Conservation (phyloP, 192 early-diverging fungal species). For the Polychytrium aggregatum region DNA sequence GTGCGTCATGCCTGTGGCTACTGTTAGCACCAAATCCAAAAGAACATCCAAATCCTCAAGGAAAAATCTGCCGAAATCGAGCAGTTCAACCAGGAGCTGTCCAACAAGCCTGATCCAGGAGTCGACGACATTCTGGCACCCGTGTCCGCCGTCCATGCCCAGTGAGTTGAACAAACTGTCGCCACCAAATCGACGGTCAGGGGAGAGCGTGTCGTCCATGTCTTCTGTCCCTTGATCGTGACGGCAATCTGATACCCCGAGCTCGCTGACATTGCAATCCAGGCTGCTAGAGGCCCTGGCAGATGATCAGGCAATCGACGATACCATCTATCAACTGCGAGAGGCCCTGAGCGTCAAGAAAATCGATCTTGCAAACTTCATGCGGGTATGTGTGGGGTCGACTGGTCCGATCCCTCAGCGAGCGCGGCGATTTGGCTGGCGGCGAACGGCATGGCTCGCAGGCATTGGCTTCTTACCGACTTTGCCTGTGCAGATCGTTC, state of each 20-base stretch:
- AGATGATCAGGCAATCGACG: constrained; percentile 82
- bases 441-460: too few species aligned
- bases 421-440: too few species aligned
- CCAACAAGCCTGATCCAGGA: constrained; percentile 43
- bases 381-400: constrained; percentile 51
- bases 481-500: too few species aligned
- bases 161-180: constrained; percentile 26
- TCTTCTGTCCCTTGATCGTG: too few species aligned
- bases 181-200: too few species aligned
- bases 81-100: constrained; percentile 34
- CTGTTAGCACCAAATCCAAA: constrained; percentile 49
- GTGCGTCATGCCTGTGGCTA: constrained; percentile 4
- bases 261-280: too few species aligned
- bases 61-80: constrained; percentile 48
- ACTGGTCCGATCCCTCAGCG: too few species aligned
- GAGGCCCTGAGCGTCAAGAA: constrained; percentile 66
- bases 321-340: constrained; percentile 71
- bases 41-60: constrained; percentile 55
- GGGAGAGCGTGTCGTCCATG: too few species aligned
- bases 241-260: too few species aligned
- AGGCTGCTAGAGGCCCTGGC: constrained; percentile 80
- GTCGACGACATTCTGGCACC: constrained; percentile 53
- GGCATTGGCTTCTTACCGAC: too few species aligned
- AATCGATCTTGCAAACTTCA: constrained; percentile 59
- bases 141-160: constrained; percentile 56